Base-by-base conservation (phyloP, 441 rosid genomes). In the Theobroma grandiflorum region DNA sequence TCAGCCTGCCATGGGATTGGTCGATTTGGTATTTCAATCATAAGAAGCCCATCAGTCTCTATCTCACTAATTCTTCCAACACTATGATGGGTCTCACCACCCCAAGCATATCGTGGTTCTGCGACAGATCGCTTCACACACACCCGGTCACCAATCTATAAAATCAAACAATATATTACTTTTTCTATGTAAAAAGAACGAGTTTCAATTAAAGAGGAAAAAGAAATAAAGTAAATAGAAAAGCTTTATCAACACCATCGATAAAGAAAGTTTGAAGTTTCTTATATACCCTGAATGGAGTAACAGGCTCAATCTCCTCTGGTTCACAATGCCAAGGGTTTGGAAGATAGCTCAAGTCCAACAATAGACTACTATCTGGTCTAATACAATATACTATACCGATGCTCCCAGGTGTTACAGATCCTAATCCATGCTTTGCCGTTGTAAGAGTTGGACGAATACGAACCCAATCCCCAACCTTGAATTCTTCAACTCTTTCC, bases 21-120 rank as follows among this genome's bases (percentile, higher is more conserved):
- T 49, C 99, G 91, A 81, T 87, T 91, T 84, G 99, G 97, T 81
- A 97, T 95, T 82, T 97, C 99, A 67, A 95, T 93, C 77, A 95
- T 84, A 50, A 97, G 94, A 66, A 95, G 96, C 79, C 99, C 99
- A 86, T 97, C 99, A 80, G 88, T 93, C 88, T 97, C 97, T 88
- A 97, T 93, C 79, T 95, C 99, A 26, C 93, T 92, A 74, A 95
- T 89, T 83, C 85, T 92, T 80, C 99, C 99, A 82, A 95, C 99
- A 85, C 98, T 95, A 78, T 97, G 99, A 89, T 95, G 99, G 45
- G 99, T 97, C 91, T 97, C 99, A 64, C 99, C 99, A 67, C 98
- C 99, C 99, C 99, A 97, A 75, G 97, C 99, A 92, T 92, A 97
- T 84, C 99, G 91, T 69, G 99, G 99, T 87, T 93, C 99, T 12